Conservation (phyloP, 2,329 filamentous ascomycete genomes). For the Allantophomopsis lycopodina region DNA sequence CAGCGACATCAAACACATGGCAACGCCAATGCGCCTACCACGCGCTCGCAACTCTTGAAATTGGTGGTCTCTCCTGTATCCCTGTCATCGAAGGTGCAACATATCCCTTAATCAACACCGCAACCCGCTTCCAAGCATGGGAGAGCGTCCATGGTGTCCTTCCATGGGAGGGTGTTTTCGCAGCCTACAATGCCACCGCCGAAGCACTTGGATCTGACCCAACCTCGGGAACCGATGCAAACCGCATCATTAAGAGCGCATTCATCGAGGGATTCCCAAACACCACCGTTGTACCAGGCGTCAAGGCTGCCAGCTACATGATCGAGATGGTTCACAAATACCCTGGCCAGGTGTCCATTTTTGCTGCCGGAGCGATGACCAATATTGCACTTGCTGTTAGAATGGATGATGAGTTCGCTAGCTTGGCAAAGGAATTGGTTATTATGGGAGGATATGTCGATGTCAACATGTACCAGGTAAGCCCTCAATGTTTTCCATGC, state of each 20-base stretch:
- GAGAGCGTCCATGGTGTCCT: constrained; percentile 27
- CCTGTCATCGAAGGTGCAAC: constrained; percentile 31
- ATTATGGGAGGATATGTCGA: constrained; percentile 37
- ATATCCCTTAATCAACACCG: constrained; percentile 31
- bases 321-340: constrained; percentile 31
- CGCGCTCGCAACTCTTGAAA: constrained; percentile 29
- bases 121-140: constrained; percentile 27
- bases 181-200: constrained; percentile 24
- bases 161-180: constrained; percentile 31
- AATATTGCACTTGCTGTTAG: constrained; percentile 32
- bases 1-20: constrained; percentile 29
- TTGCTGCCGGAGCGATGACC: constrained; percentile 29
- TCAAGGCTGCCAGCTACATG: constrained; percentile 29
- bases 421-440: constrained; percentile 28
- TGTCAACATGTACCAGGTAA: constrained; percentile 20
- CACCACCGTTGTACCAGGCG: constrained; percentile 22
- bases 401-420: constrained; percentile 30
- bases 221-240: constrained; percentile 26
- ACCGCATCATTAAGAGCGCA: constrained; percentile 23
- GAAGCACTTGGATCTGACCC: constrained; percentile 23
- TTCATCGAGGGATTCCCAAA: constrained; percentile 32
- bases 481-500: too few species aligned
- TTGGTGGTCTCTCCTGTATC: constrained; percentile 30
- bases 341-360: constrained; percentile 34
- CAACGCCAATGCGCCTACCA: constrained; percentile 28